Percentiles rank a stretch among this genome's conserved stretches.
Evolutionary conservation across 2,329 filamentous ascomycete genomes (phyloP).

Genomic region (Calonectria henricotiae): DNA sequence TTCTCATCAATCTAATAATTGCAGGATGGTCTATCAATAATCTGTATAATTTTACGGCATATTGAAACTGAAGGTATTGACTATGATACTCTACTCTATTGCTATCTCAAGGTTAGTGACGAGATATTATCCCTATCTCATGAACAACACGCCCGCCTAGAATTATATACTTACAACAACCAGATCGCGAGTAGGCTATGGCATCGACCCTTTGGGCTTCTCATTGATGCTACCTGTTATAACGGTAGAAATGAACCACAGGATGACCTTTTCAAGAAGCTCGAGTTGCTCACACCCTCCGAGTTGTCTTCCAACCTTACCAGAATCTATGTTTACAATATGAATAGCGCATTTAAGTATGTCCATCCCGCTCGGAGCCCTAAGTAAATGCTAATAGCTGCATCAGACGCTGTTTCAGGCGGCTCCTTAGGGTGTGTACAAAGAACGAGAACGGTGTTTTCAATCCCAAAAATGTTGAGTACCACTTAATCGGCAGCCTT

Average conservation of each 20-base stretch:
- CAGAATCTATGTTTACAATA: slow-evolving; percentile 80
- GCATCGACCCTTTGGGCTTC: slow-evolving; percentile 78
- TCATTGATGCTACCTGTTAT: slow-evolving; percentile 81
- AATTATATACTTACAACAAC: slow-evolving; percentile 8
- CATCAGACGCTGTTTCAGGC: slow-evolving; percentile 74
- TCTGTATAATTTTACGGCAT: slow-evolving; percentile 79
- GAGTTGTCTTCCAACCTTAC: slow-evolving; percentile 74
- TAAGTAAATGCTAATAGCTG: slow-evolving; percentile 24
- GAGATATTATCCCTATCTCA: neutral
- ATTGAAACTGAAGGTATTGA: slow-evolving; percentile 78
- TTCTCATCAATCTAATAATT: slow-evolving; percentile 35
- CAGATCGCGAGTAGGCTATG: slow-evolving; percentile 80
- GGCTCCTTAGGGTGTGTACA: slow-evolving; percentile 74
- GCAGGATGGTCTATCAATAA: slow-evolving; percentile 77
- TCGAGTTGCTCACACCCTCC: slow-evolving; percentile 75
- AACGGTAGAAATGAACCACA: slow-evolving; percentile 78
- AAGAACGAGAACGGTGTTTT: slow-evolving; percentile 75
- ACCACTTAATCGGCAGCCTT: slow-evolving; percentile 76
- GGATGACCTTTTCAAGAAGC: slow-evolving; percentile 76
- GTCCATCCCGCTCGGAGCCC: slow-evolving; percentile 32
- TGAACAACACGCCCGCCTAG: neutral
- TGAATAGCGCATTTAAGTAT: slow-evolving; percentile 79
- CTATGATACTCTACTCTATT: slow-evolving; percentile 77
- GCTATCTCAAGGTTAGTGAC: slow-evolving; percentile 74
- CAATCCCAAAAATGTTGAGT: slow-evolving; percentile 77